phyloP scores from a whole-genome alignment of 2,329 filamentous ascomycete species.

The Aspergillus sp. region DNA sequence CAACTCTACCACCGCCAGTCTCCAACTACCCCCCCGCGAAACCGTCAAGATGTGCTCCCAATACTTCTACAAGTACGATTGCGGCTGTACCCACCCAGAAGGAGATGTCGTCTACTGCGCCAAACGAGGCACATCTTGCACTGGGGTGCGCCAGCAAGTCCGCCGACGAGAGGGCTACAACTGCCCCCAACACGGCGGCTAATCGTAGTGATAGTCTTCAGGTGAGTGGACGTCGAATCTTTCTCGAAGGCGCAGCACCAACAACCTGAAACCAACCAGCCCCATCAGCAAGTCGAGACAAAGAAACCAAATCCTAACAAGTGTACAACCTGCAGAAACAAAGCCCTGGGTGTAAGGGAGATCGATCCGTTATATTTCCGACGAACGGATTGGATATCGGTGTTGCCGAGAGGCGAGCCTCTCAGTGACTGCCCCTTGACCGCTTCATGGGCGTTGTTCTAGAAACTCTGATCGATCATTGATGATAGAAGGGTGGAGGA shows the following conservation, averaged over 20 bases:
- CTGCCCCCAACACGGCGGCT: slow-evolving; percentile 32
- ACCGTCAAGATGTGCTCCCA: slow-evolving; percentile 33
- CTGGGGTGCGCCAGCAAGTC: slow-evolving; percentile 33
- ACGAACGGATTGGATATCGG: not conserved
- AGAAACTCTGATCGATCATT: not conserved
- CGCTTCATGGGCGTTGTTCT: not conserved
- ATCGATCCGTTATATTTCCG: not conserved
- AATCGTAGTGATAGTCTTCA: not conserved
- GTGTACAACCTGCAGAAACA: not conserved
- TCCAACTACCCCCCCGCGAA: not conserved
- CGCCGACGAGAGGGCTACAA: slow-evolving; percentile 33
- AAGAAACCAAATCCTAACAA: not conserved
- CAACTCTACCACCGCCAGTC: not conserved
- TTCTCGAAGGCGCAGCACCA: not conserved
- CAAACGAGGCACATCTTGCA: slow-evolving; percentile 31
- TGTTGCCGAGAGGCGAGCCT: not conserved
- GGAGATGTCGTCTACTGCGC: slow-evolving; percentile 36
- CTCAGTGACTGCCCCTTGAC: not conserved
- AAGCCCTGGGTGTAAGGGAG: not conserved
- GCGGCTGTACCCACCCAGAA: slow-evolving; percentile 35
- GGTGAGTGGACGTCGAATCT: not conserved
- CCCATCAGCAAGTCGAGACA: not conserved
- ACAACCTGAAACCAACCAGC: not conserved
- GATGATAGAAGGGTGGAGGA: not conserved
- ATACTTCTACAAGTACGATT: slow-evolving; percentile 39